A percentile compares a stretch with the other conserved stretches of the same genome.
These are phyloP conservation scores for Trypanosoma lewisi DNA, from an alignment of 208 protist genomes.

Conservation along the genomic window DNA sequence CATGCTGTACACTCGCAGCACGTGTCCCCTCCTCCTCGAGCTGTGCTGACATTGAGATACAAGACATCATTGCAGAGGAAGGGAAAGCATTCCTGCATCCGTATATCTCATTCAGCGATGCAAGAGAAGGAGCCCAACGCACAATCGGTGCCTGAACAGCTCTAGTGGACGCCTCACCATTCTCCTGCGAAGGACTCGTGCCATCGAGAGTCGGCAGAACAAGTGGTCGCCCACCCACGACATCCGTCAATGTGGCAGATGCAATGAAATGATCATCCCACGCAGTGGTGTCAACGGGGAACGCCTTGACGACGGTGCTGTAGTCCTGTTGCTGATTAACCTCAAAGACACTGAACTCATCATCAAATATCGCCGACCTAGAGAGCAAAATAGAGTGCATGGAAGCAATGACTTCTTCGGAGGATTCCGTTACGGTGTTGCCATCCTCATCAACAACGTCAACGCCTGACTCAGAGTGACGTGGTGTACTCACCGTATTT, in stretches of 20 bases:
- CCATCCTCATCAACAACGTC: neutral
- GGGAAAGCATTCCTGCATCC: neutral
- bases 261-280: constrained; percentile 57
- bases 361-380: constrained; percentile 5
- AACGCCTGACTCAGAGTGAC: neutral
- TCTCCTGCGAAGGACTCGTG: neutral
- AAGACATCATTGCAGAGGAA: neutral
- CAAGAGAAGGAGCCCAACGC: constrained; percentile 44
- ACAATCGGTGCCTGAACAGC: constrained; percentile 46
- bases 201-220: constrained; percentile 26
- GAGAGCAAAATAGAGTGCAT: neutral
- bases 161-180: neutral
- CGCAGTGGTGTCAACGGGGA: constrained; percentile 63
- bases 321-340: constrained; percentile 59
- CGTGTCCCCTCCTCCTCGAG: neutral
- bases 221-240: constrained; percentile 34
- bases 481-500: neutral
- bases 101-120: neutral
- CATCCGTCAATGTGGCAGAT: constrained; percentile 29
- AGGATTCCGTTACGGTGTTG: neutral
- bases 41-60: neutral
- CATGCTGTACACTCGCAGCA: neutral
- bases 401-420: neutral
- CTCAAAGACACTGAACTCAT: constrained; percentile 17
- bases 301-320: constrained; percentile 46